phyloP scores from a whole-genome alignment of 768 basidiomycete species.

The Podaxis sp. region DNA sequence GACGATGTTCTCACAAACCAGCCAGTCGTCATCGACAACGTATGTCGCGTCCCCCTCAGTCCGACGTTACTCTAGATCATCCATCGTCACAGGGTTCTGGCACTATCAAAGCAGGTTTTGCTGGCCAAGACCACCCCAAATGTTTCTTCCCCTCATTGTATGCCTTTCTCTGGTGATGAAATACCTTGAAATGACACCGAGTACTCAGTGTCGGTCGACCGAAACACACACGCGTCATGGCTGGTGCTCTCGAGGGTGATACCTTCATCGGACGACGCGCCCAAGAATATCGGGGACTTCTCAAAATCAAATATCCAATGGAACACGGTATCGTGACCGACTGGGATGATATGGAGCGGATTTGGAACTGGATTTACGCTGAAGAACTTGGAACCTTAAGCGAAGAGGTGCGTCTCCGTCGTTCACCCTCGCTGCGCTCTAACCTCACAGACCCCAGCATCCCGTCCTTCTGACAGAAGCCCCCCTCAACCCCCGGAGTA shows the following conservation, averaged over 20 bases:
- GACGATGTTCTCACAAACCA: conserved; percentile 97
- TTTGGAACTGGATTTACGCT: conserved; percentile 98
- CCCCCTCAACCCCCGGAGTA: conserved; percentile 93
- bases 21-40: conserved; percentile 99
- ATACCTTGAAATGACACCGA: conserved; percentile 22
- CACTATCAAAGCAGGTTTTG: conserved; percentile 98
- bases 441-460: conserved; percentile 55
- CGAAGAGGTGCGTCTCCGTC: conserved; percentile 74
- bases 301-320: conserved; percentile 99
- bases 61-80: conserved; percentile 20
- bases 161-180: conserved; percentile 43
- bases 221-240: conserved; percentile 98
- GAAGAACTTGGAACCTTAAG: conserved; percentile 94
- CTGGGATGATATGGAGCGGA: conserved; percentile 99
- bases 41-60: conserved; percentile 36
- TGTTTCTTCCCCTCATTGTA: conserved; percentile 99
- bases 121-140: conserved; percentile 98
- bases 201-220: conserved; percentile 83
- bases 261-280: conserved; percentile 94
- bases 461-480: conserved; percentile 97
- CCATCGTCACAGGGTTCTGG: conserved; percentile 77
- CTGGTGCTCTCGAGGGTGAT: conserved; percentile 94
- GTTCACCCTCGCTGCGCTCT: conserved; percentile 13
- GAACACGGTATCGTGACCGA: conserved; percentile 98
- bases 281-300: conserved; percentile 91